Evolutionary conservation across 2,329 filamentous ascomycete species (phyloP).

Genomic region (Pseudogymnoascus destructans): DNA sequence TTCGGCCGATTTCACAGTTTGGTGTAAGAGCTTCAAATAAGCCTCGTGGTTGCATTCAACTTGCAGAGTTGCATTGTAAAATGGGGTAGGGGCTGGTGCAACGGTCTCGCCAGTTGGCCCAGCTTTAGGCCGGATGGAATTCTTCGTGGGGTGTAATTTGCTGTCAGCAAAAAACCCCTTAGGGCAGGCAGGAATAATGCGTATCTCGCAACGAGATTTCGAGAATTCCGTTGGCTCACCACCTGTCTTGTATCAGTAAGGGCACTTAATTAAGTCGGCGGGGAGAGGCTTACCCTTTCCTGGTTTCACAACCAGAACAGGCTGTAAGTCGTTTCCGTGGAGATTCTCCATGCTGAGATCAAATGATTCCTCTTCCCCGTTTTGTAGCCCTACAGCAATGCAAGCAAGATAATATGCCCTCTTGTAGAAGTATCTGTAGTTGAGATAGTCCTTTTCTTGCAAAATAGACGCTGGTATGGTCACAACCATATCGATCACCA

Average conservation of each 20-base stretch:
- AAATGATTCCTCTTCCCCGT: conserved; percentile 39
- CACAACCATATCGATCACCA: conserved; percentile 69
- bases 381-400: conserved; percentile 56
- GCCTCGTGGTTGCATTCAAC: conserved; percentile 60
- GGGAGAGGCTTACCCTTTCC: not conserved
- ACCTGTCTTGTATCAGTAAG: not conserved
- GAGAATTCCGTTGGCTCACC: conserved; percentile 23
- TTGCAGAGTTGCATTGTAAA: conserved; percentile 79
- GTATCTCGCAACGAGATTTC: conserved; percentile 43
- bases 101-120: conserved; percentile 31
- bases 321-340: conserved; percentile 64
- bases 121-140: conserved; percentile 50
- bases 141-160: conserved; percentile 58
- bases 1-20: conserved; percentile 43
- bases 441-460: conserved; percentile 88
- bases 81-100: conserved; percentile 47
- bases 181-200: conserved; percentile 64
- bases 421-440: conserved; percentile 90
- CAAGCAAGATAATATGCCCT: conserved; percentile 83
- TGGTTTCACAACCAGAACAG: conserved; percentile 42
- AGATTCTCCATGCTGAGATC: conserved; percentile 51
- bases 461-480: conserved; percentile 72
- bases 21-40: conserved; percentile 64
- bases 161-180: conserved; percentile 53
- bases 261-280: not conserved